Evolutionary conservation across 371 early-diverging fungal species (phyloP), one percentile per base, ranked within the genome.

Genomic region (Furculomyces boomerangus): DNA sequence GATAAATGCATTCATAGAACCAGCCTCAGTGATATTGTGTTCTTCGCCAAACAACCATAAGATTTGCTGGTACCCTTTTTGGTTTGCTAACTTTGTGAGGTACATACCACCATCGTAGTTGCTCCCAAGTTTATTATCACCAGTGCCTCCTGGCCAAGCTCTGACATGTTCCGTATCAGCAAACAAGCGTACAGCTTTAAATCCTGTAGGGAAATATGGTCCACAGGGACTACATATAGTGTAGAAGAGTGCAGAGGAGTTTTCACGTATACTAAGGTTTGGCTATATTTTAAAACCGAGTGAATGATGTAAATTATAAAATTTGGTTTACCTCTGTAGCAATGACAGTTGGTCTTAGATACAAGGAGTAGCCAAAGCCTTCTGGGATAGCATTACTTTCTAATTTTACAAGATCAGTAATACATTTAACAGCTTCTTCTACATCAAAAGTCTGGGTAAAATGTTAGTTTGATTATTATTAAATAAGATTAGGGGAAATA

Each of bases 111-210:
- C 83, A 26, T 84, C 84, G 65, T 90, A 90, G 72, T 90, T 90
- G 54, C 76, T 88, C 57, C 97, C 95, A 59, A 93, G 66, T 79
- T 96, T 96, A 59, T 80, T 77, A 65, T 83, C 84, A 59, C 94
- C 94, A 2, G 91, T 89, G 54, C 97, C 94, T 14, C 94, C 93
- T 26, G 94, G 95, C 93, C 93, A 93, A 18, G 97, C 95, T 56
- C 97, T 83, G 25, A 86, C 86, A 61, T 80, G 83, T 44, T 84
- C 74, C 35, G 81, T 74, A 37, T 90, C 87, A 3, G 94, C 92
- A 58, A 73, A 76, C 57, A 96, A 73, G 46, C 75, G 77, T 47
- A 93, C 88, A 40, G 93, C 90, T n/a, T 74, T 67, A 49, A 65
- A 65, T 10, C 65, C 65, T 0, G 61, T 67, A 55, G 80, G 83